These are phyloP conservation scores for Santalum album DNA, from an alignment of 164 flowering plant species.

Conservation along the genomic window DNA sequence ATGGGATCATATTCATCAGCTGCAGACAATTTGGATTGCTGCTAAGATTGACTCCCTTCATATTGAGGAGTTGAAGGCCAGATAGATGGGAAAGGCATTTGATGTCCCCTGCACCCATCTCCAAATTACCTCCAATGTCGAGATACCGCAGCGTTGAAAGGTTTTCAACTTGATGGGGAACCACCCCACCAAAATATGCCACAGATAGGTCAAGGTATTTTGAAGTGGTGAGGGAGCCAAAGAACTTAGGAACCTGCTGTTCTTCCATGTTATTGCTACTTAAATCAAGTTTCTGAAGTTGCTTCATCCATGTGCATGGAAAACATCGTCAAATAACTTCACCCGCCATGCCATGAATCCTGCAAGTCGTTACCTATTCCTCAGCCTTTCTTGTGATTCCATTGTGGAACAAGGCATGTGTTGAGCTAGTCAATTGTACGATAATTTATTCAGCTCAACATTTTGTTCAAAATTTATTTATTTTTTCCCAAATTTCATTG, in stretches of 20 bases:
- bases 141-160: conserved; percentile 18
- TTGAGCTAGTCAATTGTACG: conserved; percentile 95
- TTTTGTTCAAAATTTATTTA: too few species aligned
- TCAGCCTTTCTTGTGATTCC: too few species aligned
- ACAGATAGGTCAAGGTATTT: conserved; percentile 7
- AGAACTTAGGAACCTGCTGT: conserved; percentile 12
- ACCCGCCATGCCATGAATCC: too few species aligned
- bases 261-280: conserved; percentile 8
- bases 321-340: too few species aligned
- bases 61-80: conserved; percentile 5
- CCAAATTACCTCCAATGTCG: conserved; percentile 9
- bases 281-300: conserved; percentile 19
- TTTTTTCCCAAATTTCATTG: background rate
- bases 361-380: too few species aligned
- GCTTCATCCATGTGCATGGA: too few species aligned
- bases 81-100: conserved; percentile 14
- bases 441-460: background rate
- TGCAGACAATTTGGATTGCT: conserved; percentile 7
- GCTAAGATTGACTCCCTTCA: background rate
- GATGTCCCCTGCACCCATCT: background rate
- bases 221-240: conserved; percentile 15
- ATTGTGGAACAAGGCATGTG: conserved; percentile 76
- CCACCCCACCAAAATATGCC: background rate
- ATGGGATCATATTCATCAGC: conserved; percentile 10
- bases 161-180: conserved; percentile 20